A percentile compares a stretch with the other conserved stretches of the same genome.
phyloP scores from a whole-genome alignment of 1,284 basidiomycete genomes.

The Naganishia sp. region DNA sequence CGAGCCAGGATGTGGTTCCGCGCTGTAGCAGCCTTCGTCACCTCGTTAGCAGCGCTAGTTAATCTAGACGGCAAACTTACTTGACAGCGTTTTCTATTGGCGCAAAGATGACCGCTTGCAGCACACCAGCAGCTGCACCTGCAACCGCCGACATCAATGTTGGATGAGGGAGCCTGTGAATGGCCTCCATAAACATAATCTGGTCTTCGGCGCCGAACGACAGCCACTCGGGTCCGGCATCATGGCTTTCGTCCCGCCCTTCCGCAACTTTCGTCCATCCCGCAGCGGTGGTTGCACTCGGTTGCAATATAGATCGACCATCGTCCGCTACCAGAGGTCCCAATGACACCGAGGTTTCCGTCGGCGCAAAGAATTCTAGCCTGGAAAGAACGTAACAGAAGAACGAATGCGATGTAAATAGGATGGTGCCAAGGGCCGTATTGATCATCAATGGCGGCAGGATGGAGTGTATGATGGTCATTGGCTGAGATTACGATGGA shows the following conservation, averaged over 20 bases:
- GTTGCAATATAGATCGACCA: not conserved
- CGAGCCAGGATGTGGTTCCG: constrained; percentile 32
- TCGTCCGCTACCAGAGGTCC: not conserved
- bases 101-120: constrained; percentile 51
- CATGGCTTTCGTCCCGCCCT: constrained; percentile 8
- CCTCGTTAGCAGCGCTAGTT: not conserved
- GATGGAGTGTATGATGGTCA: constrained; percentile 35
- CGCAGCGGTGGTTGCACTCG: not conserved
- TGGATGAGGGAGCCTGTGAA: constrained; percentile 41
- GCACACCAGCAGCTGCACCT: constrained; percentile 48
- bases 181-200: constrained; percentile 39
- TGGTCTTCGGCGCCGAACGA: constrained; percentile 41
- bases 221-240: constrained; percentile 26
- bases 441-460: constrained; percentile 51
- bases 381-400: constrained; percentile 48
- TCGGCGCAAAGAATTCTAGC: constrained; percentile 46
- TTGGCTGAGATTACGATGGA: constrained; percentile 14
- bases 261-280: constrained; percentile 2
- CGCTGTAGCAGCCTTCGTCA: constrained; percentile 24
- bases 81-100: constrained; percentile 53
- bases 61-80: constrained; percentile 34
- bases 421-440: constrained; percentile 50
- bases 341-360: not conserved
- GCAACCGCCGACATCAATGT: constrained; percentile 49
- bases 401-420: constrained; percentile 52